Evolutionary conservation across 2,329 filamentous ascomycete species (phyloP), one percentile per base, ranked within the genome.

Genomic region (Clonostachys chloroleuca): DNA sequence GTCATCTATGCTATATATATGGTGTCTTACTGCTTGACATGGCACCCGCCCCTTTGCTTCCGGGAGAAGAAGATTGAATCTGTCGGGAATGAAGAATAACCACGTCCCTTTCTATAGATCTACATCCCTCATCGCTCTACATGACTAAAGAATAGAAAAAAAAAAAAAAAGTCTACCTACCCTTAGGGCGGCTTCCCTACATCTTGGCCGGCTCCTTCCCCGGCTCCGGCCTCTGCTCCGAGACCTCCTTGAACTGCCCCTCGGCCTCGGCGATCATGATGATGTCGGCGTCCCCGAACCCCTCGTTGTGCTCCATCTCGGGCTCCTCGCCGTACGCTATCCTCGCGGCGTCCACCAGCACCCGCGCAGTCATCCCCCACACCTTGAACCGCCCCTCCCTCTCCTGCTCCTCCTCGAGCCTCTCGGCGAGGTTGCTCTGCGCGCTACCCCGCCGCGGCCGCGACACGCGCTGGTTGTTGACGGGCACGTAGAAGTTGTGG

Each of bases 341-440:
- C 52, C 89, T 76, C 34, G 92, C 92, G 5, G 87, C 86, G 67
- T 97, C 92, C 6, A 96, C 89, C 47, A 96, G 65, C 47, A 97
- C 92, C 45, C 90, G 75, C 4, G 90, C 92, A 46, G 92, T 97
- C 89, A 97, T 92, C 14, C 92, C 92, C 80, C 92, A 96, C 5
- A 97, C 91, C 55, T 87, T 84, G 67, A 94, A 96, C 36, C 87
- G 74, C 4, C 72, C 72, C 5, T 66, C 60, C 12, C 67, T 63
- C 50, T 76, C 69, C 51, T 70, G 60, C 42, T 70, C 72, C 52
- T 77, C 71, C 48, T 80, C 70, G 14, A 77, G 56, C 51, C 64
- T 58, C 49, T 71, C 68, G 5, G 65, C 66, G 42, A 72, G 58
- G 40, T 69, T 64, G 46, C 70, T 68, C 61, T 81, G 66, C 39